A percentile compares a stretch with the other conserved stretches of the same genome.
Evolutionary conservation across 2,329 filamentous ascomycete species (phyloP).

Genomic region (Fusarium citri): DNA sequence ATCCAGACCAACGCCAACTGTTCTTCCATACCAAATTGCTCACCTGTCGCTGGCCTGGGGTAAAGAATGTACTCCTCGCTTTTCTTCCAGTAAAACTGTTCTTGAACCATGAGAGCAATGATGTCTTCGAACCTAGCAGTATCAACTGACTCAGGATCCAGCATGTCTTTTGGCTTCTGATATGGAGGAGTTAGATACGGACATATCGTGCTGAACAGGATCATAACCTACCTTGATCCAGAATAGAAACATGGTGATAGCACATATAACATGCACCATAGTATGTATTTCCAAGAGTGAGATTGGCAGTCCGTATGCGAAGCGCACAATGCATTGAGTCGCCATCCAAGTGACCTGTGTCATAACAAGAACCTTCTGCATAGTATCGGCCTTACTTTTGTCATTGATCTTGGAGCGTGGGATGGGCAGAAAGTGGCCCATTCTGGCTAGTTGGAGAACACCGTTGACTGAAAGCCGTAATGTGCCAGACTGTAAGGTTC

Average conservation of each 20-base stretch:
- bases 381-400: background rate
- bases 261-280: background rate
- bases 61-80: background rate
- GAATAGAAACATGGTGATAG: background rate
- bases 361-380: background rate
- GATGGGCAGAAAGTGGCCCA: background rate
- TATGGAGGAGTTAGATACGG: background rate
- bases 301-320: background rate
- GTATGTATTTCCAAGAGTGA: background rate
- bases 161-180: background rate
- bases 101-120: background rate
- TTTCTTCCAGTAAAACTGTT: background rate
- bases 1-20: background rate
- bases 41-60: background rate
- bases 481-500: background rate
- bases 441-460: background rate
- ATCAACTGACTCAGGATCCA: background rate
- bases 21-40: background rate
- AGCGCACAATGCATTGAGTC: background rate
- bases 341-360: background rate
- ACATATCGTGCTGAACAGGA: rapidly evolving
- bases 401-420: background rate
- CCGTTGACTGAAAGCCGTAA: background rate
- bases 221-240: background rate
- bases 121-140: background rate